Base-by-base conservation (phyloP, 345 rosid species). In the Eucalyptus marginata region DNA sequence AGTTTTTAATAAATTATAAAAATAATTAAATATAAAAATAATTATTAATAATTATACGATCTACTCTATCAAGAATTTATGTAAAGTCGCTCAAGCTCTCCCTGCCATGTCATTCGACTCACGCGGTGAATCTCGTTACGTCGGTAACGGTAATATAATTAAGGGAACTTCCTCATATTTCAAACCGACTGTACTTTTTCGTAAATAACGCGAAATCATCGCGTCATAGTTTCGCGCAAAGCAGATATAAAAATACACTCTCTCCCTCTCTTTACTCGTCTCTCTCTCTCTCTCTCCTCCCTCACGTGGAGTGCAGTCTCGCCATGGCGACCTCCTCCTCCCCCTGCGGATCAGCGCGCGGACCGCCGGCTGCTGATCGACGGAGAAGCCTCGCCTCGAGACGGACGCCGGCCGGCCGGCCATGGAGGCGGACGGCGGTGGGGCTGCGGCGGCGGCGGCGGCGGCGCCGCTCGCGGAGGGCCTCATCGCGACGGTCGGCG, bases 401-500 rank as follows among this genome's bases (percentile, higher is more conserved):
- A 46, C 49, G 49, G 49, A 46, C 49, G 11, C 49, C 49, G 49
- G 51, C 40, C 36, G 20, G 76, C 40, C 20, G 31, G 86, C n/a
- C 59, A 94, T 94, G 97, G 99, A 94, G 90, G 95, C 92, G 27
- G 58, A 13, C 5, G 96, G 87, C 89, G 93, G 91, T 90, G 56
- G 10, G 56, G 56, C 9, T 22, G 56, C 24, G 56, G 56, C 9
- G 54, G 56, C 24, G 56, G 56, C 24, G 54, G 91, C 90, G 71
- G 88, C 64, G 91, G 91, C 90, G 64, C 87, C 76, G 43, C 59
- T 91, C 84, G 93, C 92, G 86, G 93, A 90, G 93, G 88, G 95
- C 89, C 92, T 96, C 92, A 94, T 95, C 46, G 97, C 94, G 51
- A 68, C 87, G 43, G 98, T 95, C 84, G 92, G 93, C 93, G 95